Base-by-base conservation (phyloP, 1,284 basidiomycete species). In the Sporisorium scitamineum region DNA sequence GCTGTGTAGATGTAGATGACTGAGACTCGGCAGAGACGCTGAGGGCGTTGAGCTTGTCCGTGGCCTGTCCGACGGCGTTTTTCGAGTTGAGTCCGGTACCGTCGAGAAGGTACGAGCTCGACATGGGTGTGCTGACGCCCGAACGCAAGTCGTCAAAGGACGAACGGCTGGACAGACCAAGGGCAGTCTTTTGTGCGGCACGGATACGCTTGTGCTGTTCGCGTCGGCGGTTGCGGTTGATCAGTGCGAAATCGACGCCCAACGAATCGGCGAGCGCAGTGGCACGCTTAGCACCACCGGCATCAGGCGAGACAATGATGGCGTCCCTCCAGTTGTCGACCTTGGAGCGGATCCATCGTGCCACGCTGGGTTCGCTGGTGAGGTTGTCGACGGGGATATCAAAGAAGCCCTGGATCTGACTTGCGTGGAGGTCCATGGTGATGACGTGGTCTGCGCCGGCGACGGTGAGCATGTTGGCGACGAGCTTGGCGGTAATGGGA, bases 401-500 rank as follows among this genome's bases (percentile, higher is more conserved):
- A 85, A 99, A 99, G 89, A 99, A 99, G 13, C 96, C 96, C 86
- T 99, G 96, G 76, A 99, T 98, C 88, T 99, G 96, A 79, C 93
- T 94, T 13, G 96, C 97, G 86, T 99, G 96, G 44, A 99, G 89
- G 86, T 99, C 96, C 91, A 99, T 95, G 22, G 96, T 99, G 84
- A 99, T 99, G 83, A 99, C 93, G 85, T 99, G 96, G 88, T 99
- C 95, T 79, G 94, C 95, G 31, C 96, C 96, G 16, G 97, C 96
- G 27, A 97, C 93, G 44, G 92, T 93, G 66, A 99, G 89, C 91
- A 99, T 95, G 87, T 98, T 99, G 51, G 96, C 96, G 37, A 95
- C 94, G 62, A 99, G 90, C 89, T 99, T 99, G 64, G 97, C 95
- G 1, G 97, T 98, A 86, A 99, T 97, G 27, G 97, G 96, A 2